Evolutionary conservation across 805 yeast species (phyloP).

Genomic region (Lipomyces japonicus): DNA sequence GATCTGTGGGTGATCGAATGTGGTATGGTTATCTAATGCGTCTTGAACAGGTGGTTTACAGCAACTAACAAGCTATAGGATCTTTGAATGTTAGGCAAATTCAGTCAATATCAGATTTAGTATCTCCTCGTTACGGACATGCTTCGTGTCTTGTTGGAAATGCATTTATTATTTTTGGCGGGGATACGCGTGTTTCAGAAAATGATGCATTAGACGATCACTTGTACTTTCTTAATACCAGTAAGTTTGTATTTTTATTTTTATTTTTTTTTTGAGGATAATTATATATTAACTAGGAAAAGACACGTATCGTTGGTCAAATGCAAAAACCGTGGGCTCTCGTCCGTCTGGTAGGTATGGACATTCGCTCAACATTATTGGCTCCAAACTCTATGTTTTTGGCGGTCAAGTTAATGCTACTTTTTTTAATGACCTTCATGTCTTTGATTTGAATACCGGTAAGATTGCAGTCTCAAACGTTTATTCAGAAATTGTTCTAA

Average conservation of each 20-base stretch:
- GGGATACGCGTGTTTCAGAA: conserved; percentile 68
- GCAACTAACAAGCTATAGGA: conserved; percentile 31
- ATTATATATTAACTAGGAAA: neutral
- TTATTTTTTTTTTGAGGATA: neutral
- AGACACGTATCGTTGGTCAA: conserved; percentile 72
- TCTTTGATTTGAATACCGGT: conserved; percentile 73
- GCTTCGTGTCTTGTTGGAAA: conserved; percentile 88
- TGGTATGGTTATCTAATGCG: conserved; percentile 30
- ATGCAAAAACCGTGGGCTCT: conserved; percentile 66
- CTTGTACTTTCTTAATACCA: conserved; percentile 75
- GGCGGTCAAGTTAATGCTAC: conserved; percentile 93
- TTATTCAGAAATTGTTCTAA: neutral
- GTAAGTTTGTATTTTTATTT: conserved; percentile 6
- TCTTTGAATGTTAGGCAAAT: conserved; percentile 32
- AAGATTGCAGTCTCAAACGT: neutral
- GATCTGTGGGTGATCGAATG: conserved; percentile 89
- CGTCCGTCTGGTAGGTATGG: conserved; percentile 94
- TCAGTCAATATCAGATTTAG: conserved; percentile 63
- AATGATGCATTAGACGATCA: conserved; percentile 68
- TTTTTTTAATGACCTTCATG: conserved; percentile 75
- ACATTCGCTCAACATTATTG: conserved; percentile 75
- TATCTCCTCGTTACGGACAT: conserved; percentile 97
- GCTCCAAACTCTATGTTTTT: conserved; percentile 66
- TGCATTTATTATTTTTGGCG: conserved; percentile 93
- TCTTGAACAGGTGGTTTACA: conserved; percentile 20